Base-by-base conservation (phyloP, 1,284 basidiomycete genomes). In the Exobasidium cylindrosporum region DNA sequence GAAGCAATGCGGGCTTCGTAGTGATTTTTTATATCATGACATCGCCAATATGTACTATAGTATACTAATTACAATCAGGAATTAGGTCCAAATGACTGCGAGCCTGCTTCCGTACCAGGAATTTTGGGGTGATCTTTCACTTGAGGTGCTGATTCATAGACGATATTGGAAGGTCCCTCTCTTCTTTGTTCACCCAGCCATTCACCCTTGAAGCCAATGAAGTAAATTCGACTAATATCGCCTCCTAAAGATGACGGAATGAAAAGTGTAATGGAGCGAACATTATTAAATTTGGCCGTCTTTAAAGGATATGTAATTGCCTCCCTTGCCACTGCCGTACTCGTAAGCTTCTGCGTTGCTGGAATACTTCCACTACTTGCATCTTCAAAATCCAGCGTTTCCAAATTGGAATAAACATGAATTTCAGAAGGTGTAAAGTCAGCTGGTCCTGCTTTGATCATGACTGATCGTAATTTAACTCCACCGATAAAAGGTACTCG, bases 81-180 rank as follows among this genome's bases (percentile, higher is more conserved):
- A 3, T 29, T 29, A 28, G 53, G 68, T 44, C 71, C 71, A 49
- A 69, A 65, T 1, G 63, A 47, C 54, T 69, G 61, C 11, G 71
- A 54, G 14, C 67, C 66, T 2, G 63, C 46, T 17, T 57, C 62
- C 4, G 62, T 69, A 26, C 65, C 67, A 10, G 30, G 50, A 13
- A 73, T 62, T 45, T 70, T 73, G 50, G 64, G 31, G 52, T 77
- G 76, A 45, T 76, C 75, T 43, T 76, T 69, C 61, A 72, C 55
- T 62, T 73, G 70, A 0, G 77, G 77, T 3, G 77, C 69, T 43
- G 67, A 61, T 62, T 79, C 77, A 58, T 79, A 79, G 52, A 79
- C 67, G 58, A 79, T 70, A 44, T 70, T 72, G 1, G 64, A 58
- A 0, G 77, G 76, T 2, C 67, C 64, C 35, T 62, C 62, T 6